A percentile compares a stretch with the other conserved stretches of the same genome.
phyloP scores from a whole-genome alignment of 805 yeast genomes.

The Candida vaughaniae region DNA sequence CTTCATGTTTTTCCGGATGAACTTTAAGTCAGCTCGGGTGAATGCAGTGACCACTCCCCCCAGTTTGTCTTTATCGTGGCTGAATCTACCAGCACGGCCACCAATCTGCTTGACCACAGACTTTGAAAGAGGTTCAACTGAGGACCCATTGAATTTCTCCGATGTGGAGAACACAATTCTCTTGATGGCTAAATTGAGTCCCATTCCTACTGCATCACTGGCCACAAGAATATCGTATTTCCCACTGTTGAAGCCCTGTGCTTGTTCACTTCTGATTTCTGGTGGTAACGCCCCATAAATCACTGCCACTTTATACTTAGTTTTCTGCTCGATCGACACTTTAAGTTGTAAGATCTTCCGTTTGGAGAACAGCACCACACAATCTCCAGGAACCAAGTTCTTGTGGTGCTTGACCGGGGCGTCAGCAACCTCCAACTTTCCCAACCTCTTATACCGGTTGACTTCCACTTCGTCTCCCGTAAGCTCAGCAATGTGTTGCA shows the following conservation, averaged over 20 bases:
- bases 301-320: constrained; percentile 74
- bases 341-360: constrained; percentile 66
- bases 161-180: constrained; percentile 73
- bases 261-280: constrained; percentile 86
- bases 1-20: constrained; percentile 47
- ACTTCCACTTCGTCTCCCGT: constrained; percentile 84
- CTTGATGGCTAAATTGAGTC: constrained; percentile 80
- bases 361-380: constrained; percentile 85
- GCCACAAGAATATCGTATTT: constrained; percentile 84
- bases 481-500: constrained; percentile 53
- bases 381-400: constrained; percentile 69
- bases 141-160: constrained; percentile 68
- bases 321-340: constrained; percentile 61
- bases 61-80: constrained; percentile 30
- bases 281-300: constrained; percentile 96
- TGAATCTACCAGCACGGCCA: constrained; percentile 91
- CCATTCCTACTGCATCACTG: constrained; percentile 98
- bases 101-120: constrained; percentile 89
- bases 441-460: constrained; percentile 70
- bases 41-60: constrained; percentile 57
- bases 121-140: constrained; percentile 45
- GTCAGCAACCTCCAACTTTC: constrained; percentile 58
- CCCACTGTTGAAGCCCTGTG: constrained; percentile 74
- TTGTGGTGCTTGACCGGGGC: constrained; percentile 29
- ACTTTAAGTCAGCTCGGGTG: constrained; percentile 39